Evolutionary conservation across 73 alveolate species (phyloP).

Genomic region (Symbiodinium natans): DNA sequence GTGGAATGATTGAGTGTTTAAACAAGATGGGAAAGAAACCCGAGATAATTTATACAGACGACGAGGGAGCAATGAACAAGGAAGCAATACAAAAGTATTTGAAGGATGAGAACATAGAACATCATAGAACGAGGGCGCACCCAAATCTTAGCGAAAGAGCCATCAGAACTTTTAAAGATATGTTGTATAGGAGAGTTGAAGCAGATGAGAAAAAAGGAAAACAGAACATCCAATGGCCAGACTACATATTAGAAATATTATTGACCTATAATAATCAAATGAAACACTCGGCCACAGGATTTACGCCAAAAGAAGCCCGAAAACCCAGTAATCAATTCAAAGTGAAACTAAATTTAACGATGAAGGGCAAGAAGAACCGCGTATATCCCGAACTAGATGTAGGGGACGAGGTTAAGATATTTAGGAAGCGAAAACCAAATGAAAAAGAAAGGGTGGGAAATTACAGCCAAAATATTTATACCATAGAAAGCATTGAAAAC

Average conservation of each 20-base stretch:
- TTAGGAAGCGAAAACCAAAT: too few species aligned
- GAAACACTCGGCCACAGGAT: too few species aligned
- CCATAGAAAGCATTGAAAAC: background rate
- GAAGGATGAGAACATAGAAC: slow-evolving; percentile 25
- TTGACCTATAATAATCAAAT: too few species aligned
- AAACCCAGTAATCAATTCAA: too few species aligned
- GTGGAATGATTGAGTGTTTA: slow-evolving; percentile 12
- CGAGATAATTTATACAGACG: background rate
- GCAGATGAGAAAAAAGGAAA: too few species aligned
- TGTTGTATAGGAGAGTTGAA: background rate
- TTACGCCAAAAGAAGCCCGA: too few species aligned
- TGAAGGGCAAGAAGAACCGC: background rate
- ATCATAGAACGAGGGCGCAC: slow-evolving; percentile 19
- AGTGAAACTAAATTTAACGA: too few species aligned
- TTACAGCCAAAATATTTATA: background rate
- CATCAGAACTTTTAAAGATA: background rate
- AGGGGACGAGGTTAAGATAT: background rate
- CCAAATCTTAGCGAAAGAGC: background rate
- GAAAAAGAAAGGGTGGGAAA: background rate
- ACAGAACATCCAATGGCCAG: too few species aligned
- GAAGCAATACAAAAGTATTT: background rate
- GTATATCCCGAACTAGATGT: slow-evolving; percentile 6
- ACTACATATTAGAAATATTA: too few species aligned
- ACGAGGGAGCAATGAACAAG: background rate
- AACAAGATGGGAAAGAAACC: background rate